Base-by-base conservation (phyloP, 164 flowering plant genomes). In the Vitis labrusca region DNA sequence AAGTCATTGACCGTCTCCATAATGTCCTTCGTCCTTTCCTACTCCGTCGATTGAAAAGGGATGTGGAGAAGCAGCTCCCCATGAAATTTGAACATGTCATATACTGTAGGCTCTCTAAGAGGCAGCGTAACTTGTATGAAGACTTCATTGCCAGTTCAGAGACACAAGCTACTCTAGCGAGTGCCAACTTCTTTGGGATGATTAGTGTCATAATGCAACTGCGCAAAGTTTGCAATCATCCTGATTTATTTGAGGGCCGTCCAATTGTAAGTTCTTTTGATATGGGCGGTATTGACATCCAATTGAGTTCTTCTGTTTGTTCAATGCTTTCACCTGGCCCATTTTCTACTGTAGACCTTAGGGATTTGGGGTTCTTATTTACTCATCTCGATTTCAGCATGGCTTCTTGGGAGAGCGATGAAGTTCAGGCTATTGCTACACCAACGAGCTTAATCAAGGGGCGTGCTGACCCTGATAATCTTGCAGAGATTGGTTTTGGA, bases 151-250 rank as follows among this genome's bases (percentile, higher is more conserved):
- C 99, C 60, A 91, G 93, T 78, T 88, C 97, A 61, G 99, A 93
- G 76, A 96, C 99, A 14, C 99, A 93, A 77, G 97, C 97, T 71
- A 96, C 99, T 48, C 84, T 96, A 61, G 93, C 97, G 8, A 93
- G 89, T 80, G 77, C 88, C 13, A 96, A 92, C 67, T 96, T 92
- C 73, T 90, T 96, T 83, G 98, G 97, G 65, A 96, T 96, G 99
- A 89, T 96, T 10, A 89, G 95, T 81, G 83, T 96, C 69, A 96
- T 96, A 72, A 96, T 96, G 99, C 99, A 96, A 78, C 97, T 96
- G 61, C 97, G 99, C 13, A 96, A 96, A 84, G 99, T 96, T 54
- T 96, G 99, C 80, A 96, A 96, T 78, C 99, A 96, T 81, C 99
- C 99, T 49, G 98, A 96, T 77, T 85, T 96, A 64, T 96, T 96